phyloP scores from a whole-genome alignment of 2,329 filamentous ascomycete genomes.

The Scorias spongiosa region DNA sequence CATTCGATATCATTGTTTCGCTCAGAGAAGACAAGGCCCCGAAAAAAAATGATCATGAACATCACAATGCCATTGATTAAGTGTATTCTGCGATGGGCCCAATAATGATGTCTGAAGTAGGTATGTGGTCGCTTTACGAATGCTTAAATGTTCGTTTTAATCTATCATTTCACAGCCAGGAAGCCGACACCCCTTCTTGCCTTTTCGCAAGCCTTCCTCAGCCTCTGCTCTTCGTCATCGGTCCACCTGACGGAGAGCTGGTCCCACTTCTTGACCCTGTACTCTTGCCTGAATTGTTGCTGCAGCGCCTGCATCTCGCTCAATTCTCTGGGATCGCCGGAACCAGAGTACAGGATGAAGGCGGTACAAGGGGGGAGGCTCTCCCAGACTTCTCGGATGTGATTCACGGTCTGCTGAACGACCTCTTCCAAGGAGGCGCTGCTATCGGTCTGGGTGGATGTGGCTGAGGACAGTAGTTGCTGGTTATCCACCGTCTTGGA shows the following conservation, averaged over 20 bases:
- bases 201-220: conserved; percentile 39
- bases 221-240: conserved; percentile 44
- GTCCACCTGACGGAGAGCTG: conserved; percentile 49
- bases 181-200: conserved; percentile 45
- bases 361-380: conserved; percentile 43
- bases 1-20: too few relatives aligned
- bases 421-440: conserved; percentile 25
- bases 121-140: too few relatives aligned
- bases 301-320: conserved; percentile 41
- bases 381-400: conserved; percentile 39
- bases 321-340: conserved; percentile 44
- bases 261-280: conserved; percentile 46
- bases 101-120: too few relatives aligned
- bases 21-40: too few relatives aligned
- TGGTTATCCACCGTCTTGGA: conserved; percentile 27
- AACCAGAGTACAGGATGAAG: conserved; percentile 49
- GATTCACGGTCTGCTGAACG: conserved; percentile 34
- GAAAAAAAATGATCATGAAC: too few relatives aligned
- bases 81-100: too few relatives aligned
- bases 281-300: conserved; percentile 41
- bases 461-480: conserved; percentile 13
- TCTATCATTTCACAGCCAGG: conserved; percentile 39
- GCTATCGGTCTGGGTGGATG: conserved; percentile 1
- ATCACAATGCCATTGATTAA: too few relatives aligned
- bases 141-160: not conserved